These are phyloP conservation scores for Myxozyma neglecta DNA, from an alignment of 805 yeast species.

Conservation along the genomic window DNA sequence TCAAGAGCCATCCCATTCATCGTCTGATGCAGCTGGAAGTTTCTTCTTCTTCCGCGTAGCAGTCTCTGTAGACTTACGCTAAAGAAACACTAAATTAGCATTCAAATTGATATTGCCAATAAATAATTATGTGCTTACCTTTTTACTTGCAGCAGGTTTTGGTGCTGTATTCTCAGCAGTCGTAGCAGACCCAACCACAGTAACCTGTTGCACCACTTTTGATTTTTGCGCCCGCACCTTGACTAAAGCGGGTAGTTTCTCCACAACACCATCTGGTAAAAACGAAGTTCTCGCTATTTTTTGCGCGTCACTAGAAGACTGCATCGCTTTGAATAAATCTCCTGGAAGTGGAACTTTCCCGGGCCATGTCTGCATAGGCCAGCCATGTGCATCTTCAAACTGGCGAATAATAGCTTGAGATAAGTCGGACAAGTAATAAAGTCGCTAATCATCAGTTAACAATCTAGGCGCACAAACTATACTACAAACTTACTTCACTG, in stretches of 20 bases:
- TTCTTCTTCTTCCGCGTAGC: conserved; percentile 11
- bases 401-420: conserved; percentile 65
- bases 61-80: conserved; percentile 14
- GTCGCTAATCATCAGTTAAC: conserved; percentile 35
- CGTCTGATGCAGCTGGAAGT: conserved; percentile 15
- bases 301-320: conserved; percentile 58
- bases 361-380: conserved; percentile 80
- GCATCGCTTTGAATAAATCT: conserved; percentile 69
- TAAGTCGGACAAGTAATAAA: conserved; percentile 72
- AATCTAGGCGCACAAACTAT: neutral
- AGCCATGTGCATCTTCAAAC: conserved; percentile 55
- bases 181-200: neutral
- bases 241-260: conserved; percentile 14
- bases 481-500: conserved; percentile 34
- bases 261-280: conserved; percentile 13
- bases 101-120: neutral
- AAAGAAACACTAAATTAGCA: neutral
- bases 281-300: conserved; percentile 29
- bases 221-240: conserved; percentile 4
- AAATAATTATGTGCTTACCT: neutral
- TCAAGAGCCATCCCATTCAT: conserved; percentile 10
- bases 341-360: conserved; percentile 68
- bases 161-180: neutral
- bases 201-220: neutral
- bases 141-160: neutral